Conservation (phyloP, 768 basidiomycete genomes). For the Polyporus arcularius region DNA sequence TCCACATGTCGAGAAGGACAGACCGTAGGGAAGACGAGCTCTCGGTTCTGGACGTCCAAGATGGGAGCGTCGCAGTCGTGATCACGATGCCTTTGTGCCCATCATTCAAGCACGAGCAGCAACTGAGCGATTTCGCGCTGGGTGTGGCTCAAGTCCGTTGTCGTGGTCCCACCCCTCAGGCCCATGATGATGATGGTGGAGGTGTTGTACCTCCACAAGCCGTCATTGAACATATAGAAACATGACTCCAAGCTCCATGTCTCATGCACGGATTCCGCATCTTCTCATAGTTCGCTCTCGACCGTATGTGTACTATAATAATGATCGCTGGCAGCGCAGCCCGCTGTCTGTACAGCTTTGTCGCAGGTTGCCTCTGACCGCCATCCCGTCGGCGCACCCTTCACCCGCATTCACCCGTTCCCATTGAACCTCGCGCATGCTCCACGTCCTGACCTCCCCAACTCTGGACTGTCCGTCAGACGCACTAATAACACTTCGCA, state of each 20-base stretch:
- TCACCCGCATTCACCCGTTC: not conserved
- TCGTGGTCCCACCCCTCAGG: not conserved
- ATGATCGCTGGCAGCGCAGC: not conserved
- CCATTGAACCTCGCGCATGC: not conserved
- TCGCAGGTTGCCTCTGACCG: not conserved
- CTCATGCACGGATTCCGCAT: not conserved
- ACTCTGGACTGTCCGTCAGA: not conserved
- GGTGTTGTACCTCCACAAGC: not conserved
- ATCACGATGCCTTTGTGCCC: slow-evolving; percentile 12
- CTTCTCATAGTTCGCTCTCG: not conserved
- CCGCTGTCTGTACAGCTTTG: not conserved
- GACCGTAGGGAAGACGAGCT: slow-evolving; percentile 3
- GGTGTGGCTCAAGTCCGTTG: slow-evolving; percentile 6
- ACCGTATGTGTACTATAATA: slow-evolving; percentile 8
- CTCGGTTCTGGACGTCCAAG: not conserved
- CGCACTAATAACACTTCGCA: not conserved
- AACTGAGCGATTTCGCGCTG: slow-evolving; percentile 9
- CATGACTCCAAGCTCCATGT: not conserved
- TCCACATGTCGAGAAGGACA: not conserved
- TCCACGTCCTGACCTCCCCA: not conserved
- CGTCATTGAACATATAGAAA: not conserved
- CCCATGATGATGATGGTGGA: not conserved
- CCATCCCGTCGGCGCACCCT: not conserved
- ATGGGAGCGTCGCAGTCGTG: slow-evolving; percentile 4
- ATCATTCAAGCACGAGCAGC: not conserved